Evolutionary conservation across 352 stramenopile species (phyloP).

Genomic region (Halophytophthora batemanensis): DNA sequence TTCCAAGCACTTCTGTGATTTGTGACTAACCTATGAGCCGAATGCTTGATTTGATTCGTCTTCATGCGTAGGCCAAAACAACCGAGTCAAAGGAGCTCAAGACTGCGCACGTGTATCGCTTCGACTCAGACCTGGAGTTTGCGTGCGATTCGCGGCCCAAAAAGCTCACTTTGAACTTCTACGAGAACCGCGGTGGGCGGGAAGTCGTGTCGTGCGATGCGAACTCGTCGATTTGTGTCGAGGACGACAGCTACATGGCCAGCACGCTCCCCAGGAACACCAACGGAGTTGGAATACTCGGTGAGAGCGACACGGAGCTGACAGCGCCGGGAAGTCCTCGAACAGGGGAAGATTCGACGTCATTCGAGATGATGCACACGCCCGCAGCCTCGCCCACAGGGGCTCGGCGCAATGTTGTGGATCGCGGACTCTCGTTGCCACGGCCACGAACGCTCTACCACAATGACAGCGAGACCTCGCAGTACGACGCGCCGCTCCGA

Average conservation of each 20-base stretch:
- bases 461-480: constrained; percentile 43
- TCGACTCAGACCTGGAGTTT: constrained; percentile 78
- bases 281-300: constrained; percentile 7
- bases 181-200: constrained; percentile 43
- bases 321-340: constrained; percentile 43
- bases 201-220: constrained; percentile 23
- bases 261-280: constrained; percentile 15
- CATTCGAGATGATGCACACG: constrained; percentile 70
- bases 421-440: constrained; percentile 28
- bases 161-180: constrained; percentile 68
- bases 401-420: constrained; percentile 17
- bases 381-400: constrained; percentile 41
- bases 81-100: constrained; percentile 73
- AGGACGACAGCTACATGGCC: constrained; percentile 54
- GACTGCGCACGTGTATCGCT: constrained; percentile 79
- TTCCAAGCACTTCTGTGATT: background rate
- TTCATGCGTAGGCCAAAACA: constrained; percentile 23
- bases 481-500: constrained; percentile 36
- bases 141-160: constrained; percentile 60
- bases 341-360: constrained; percentile 44
- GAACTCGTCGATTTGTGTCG: constrained; percentile 46
- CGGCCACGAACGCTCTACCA: constrained; percentile 44
- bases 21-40: background rate
- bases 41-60: background rate
- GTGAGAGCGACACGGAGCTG: constrained; percentile 29